Base-by-base conservation (phyloP, 371 early-diverging fungal genomes). In the Mucor indicus region DNA sequence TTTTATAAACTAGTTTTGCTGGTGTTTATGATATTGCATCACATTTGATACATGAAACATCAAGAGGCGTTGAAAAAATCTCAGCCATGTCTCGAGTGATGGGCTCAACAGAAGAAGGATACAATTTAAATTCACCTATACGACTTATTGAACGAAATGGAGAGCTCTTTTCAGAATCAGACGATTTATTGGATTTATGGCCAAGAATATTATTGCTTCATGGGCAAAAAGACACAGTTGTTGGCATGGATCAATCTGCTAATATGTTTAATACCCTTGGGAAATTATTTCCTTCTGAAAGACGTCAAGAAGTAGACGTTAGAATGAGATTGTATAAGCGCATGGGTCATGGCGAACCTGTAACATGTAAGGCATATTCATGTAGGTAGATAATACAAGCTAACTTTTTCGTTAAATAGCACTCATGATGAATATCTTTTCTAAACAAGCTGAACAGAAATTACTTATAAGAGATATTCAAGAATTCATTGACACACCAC, bases 41-140 rank as follows among this genome's bases (percentile, higher is more conserved):
- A 15, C 91, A 90, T 60, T 76, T 69, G 24, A 38, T 54, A 15
- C 81, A 80, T 54, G 91, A 90, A 62, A 62, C 73, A 1, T 53
- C 53, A 25, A 61, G 89, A 11, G 87, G 89, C 1, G 75, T 88
- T 1, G 91, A 90, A 45, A 75, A 86, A 32, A 56, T 90, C 11
- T 87, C 87, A 13, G 81, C 79, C 22, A 87, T 90, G 89, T 61
- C 73, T 4, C 66, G 90, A 16, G 81, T 73, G 5, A 86, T 89
- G 86, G 85, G 86, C 17, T 53, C 41, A 1, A 50, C 50, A 0
- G 15, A 44, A 2, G 62, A 72, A 23, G 55, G 57, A 3, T 72
- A 63, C 21, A 36, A 27, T 2, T 21, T 33, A 11, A 68, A 76
- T 24, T 76, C 77, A 21, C 77, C 77, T 3, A 37, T 65, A n/a